A percentile compares a stretch with the other conserved stretches of the same genome.
These are phyloP conservation scores for Discostella pseudostelligera DNA, from an alignment of 108 stramenopile genomes.

Conservation along the genomic window DNA sequence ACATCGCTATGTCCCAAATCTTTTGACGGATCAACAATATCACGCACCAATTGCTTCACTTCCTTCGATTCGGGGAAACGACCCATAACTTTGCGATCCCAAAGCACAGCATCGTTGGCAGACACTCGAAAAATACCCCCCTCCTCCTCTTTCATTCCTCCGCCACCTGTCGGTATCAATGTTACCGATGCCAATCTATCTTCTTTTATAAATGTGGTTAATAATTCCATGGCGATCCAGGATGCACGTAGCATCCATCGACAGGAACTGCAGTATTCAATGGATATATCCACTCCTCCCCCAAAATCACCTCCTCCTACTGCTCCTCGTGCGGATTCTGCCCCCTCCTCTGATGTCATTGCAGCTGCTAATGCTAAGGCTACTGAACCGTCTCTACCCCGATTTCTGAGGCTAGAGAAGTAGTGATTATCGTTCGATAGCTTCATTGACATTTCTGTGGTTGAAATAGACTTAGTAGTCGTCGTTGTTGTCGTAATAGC, in stretches of 20 bases:
- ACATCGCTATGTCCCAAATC: constrained; percentile 78
- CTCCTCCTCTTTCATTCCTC: constrained; percentile 24
- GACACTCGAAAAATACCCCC: constrained; percentile 35
- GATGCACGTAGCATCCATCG: constrained; percentile 78
- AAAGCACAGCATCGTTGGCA: constrained; percentile 19
- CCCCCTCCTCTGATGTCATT: neutral
- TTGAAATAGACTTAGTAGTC: no score
- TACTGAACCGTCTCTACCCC: no score
- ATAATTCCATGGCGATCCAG: constrained; percentile 80
- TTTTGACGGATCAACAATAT: constrained; percentile 58
- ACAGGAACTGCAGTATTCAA: constrained; percentile 84
- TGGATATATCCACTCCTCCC: constrained; percentile 35
- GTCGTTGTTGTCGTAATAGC: no score
- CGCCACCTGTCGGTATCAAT: constrained; percentile 46
- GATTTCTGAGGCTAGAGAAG: no score
- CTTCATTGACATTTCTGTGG: no score
- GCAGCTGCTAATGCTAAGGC: no score
- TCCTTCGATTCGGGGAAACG: constrained; percentile 82
- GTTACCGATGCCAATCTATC: constrained; percentile 43
- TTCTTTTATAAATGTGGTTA: constrained; percentile 72
- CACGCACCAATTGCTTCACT: constrained; percentile 76
- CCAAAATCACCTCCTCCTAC: neutral
- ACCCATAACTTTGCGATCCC: constrained; percentile 55
- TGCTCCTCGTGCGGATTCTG: neutral
- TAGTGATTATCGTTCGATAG: no score